These are phyloP conservation scores for Penicillium vulpinum DNA, from an alignment of 2,329 filamentous ascomycete genomes.

Conservation along the genomic window DNA sequence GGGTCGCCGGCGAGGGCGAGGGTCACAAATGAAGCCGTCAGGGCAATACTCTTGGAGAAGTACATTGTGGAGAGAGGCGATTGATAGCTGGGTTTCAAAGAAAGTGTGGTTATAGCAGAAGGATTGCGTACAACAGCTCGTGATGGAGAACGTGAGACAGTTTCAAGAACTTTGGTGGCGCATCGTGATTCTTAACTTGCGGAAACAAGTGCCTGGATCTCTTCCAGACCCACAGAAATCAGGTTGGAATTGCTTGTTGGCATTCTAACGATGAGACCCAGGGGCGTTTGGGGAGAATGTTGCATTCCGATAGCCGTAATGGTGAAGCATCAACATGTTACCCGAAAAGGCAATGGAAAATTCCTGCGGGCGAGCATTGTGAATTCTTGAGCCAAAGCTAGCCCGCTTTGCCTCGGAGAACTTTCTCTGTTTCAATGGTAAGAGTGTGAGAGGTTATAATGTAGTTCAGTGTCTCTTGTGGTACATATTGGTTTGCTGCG, in stretches of 20 bases:
- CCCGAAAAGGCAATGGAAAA: slow-evolving; percentile 10
- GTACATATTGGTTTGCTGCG: neutral
- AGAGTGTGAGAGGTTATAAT: neutral
- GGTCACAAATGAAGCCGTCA: slow-evolving; percentile 44
- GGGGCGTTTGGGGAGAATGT: slow-evolving; percentile 20
- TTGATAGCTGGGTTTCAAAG: slow-evolving; percentile 10
- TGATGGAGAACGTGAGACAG: slow-evolving; percentile 9
- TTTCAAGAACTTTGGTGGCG: slow-evolving; percentile 11
- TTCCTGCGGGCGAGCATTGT: neutral
- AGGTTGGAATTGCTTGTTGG: slow-evolving; percentile 9
- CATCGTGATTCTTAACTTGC: slow-evolving; percentile 22
- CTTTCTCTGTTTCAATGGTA: neutral
- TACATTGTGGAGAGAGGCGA: slow-evolving; percentile 45
- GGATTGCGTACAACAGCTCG: neutral
- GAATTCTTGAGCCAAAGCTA: neutral
- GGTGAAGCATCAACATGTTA: slow-evolving; percentile 10
- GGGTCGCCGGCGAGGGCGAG: slow-evolving; percentile 49
- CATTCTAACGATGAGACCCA: slow-evolving; percentile 16
- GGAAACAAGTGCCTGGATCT: neutral
- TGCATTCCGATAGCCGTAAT: slow-evolving; percentile 19
- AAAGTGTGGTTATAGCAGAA: slow-evolving; percentile 9
- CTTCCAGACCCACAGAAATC: slow-evolving; percentile 10
- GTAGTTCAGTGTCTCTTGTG: neutral
- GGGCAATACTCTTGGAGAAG: slow-evolving; percentile 50
- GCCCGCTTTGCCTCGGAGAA: neutral